Evolutionary conservation across 306 rosid species (phyloP), one percentile per base, ranked within the genome.

Genomic region (Sicyos baderoa): DNA sequence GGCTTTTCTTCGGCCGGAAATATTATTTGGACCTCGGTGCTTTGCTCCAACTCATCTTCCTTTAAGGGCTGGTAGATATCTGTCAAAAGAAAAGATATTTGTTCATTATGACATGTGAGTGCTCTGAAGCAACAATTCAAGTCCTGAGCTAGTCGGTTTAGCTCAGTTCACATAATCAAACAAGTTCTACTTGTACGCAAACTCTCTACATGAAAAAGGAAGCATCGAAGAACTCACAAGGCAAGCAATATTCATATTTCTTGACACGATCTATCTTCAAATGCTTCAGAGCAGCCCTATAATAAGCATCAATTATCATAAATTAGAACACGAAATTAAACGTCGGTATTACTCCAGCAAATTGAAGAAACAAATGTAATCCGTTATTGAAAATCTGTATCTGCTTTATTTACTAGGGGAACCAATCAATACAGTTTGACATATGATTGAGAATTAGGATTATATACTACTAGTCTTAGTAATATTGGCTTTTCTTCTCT

Each of bases 171-270:
- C 49, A 13, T 32, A 60, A 15, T 60, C 67, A 61, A 61, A 35
- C 67, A 17, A 21, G 48, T 15, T 32, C 22, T 35, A 16, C 17
- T 32, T 7, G 49, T 3, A n/a, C 17, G 48, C 49, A 9, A 61
- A 62, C 22, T 27, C 22, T 0, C 22, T 7, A 67, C 22, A 67
- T 21, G 54, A 51, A 48, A 51, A 50, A 57, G 18, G 37, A 56
- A 37, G 54, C 66, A 45, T 62, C 56, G 49, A 62, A 64, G 68
- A 69, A 82, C 94, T 79, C 80, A 89, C 96, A 87, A 55, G 96
- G 94, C 82, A 89, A 70, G 82, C 96, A 89, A 81, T 89, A 87
- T 54, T 89, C 96, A 11, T 80, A 87, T 84, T 87, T 89, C 87
- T 89, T 89, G 51, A 85, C 32, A 27, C 94, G 87, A 72, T 85